Evolutionary conservation across 2,329 filamentous ascomycete species (phyloP).

Genomic region (Neofusicoccum sp.): DNA sequence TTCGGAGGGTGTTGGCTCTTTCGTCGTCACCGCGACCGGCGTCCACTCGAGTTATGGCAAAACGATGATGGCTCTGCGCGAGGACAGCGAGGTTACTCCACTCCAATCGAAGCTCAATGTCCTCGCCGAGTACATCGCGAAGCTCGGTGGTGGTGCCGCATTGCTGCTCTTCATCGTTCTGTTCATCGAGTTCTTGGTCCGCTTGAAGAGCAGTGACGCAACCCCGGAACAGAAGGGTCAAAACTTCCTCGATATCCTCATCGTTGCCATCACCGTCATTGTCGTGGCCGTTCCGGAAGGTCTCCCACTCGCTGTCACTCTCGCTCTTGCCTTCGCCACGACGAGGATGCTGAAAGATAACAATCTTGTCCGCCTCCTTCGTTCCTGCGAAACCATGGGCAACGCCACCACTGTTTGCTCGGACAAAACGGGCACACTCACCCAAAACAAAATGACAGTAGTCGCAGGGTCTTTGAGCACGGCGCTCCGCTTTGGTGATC

Average conservation of each 20-base stretch:
- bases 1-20: constrained; percentile 71
- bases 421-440: constrained; percentile 42
- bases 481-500: constrained; percentile 54
- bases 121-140: constrained; percentile 77
- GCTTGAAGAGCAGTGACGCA: constrained; percentile 54
- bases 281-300: constrained; percentile 70
- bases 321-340: constrained; percentile 66
- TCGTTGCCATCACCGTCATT: constrained; percentile 64
- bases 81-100: constrained; percentile 74
- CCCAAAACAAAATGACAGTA: constrained; percentile 62
- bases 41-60: constrained; percentile 73
- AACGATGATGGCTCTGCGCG: constrained; percentile 74
- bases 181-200: constrained; percentile 78
- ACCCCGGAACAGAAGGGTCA: constrained; percentile 71
- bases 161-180: constrained; percentile 79
- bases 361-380: constrained; percentile 66
- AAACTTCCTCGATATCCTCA: constrained; percentile 62
- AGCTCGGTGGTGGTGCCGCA: constrained; percentile 72
- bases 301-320: constrained; percentile 64
- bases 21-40: constrained; percentile 72
- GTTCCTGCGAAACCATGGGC: constrained; percentile 70
- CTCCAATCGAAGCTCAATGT: constrained; percentile 75
- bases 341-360: constrained; percentile 68
- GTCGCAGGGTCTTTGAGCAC: constrained; percentile 68
- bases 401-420: constrained; percentile 75